Evolutionary conservation across 2,329 filamentous ascomycete species (phyloP), one percentile per base, ranked within the genome.

Genomic region (Colletotrichum gigasporum): DNA sequence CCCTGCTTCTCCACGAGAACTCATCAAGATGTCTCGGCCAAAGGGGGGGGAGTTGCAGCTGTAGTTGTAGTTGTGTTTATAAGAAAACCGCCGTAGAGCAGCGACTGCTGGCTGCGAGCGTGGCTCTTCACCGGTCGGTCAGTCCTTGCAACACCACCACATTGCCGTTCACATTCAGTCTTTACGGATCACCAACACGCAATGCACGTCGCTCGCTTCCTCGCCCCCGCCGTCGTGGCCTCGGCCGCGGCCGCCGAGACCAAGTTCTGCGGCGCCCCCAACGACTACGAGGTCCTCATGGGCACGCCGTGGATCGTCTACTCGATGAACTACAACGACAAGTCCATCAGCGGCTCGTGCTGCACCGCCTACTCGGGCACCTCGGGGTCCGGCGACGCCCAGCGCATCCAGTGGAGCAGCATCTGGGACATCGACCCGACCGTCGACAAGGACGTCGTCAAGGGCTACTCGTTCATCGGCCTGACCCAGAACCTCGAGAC

Each of bases 401-500:
- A 71, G 22, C 69, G 59, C 16, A 74, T 80, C 20, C 68, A 73
- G 18, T 81, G 79, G 78, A 75, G 71, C 53, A 77, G 74, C 54
- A 72, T 74, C 8, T 79, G 76, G 58, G 71, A 78, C 45, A 81
- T 81, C 10, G 73, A 77, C 61, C 73, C 74, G 63, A 54, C 47
- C n/a, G 73, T 72, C 58, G 71, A 69, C 65, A 64, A 57, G 28
- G 76, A 80, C 59, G 70, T 79, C 8, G 77, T 78, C 24, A 80
- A 81, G 65, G 79, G 79, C 8, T 81, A 82, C 68, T 77, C 77
- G 1, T 81, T 81, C 69, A 75, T 82, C 34, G 79, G 79, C 5
- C 69, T 82, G 20, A 81, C 78, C 6, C 72, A 79, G 65, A 78
- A 78, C 62, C 71, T 81, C 8, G 77, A 80, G 67, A 80, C 72